Conservation (phyloP, 371 early-diverging fungal species). For the Circinella umbellata region DNA sequence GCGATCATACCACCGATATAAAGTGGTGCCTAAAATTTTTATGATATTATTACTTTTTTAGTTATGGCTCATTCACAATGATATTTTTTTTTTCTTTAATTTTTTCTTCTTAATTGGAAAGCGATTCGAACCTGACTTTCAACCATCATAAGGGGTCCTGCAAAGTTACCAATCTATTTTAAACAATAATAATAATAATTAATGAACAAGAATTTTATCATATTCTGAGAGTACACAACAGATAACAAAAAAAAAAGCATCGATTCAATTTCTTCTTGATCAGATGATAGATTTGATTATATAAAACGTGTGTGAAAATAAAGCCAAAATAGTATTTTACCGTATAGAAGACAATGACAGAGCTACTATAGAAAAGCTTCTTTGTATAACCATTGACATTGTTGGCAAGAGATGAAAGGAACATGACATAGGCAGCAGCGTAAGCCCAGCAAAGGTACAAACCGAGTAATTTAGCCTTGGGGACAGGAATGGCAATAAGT, state of each 20-base stretch:
- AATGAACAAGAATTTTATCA: too few species aligned
- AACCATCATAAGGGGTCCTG: slow-evolving; percentile 36
- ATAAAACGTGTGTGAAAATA: neutral
- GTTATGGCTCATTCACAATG: too few species aligned
- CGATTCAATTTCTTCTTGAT: neutral
- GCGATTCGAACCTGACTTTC: slow-evolving; percentile 4
- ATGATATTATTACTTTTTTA: too few species aligned
- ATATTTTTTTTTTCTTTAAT: too few species aligned
- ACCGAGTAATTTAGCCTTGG: slow-evolving; percentile 33
- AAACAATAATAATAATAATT: neutral
- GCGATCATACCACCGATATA: slow-evolving; percentile 44
- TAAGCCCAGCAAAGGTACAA: slow-evolving; percentile 35
- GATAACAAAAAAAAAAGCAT: neutral
- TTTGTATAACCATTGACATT: slow-evolving; percentile 42
- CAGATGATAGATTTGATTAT: neutral
- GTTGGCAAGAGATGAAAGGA: slow-evolving; percentile 33
- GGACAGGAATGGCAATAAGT: slow-evolving; percentile 27
- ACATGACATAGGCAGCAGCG: slow-evolving; percentile 27
- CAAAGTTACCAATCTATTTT: slow-evolving; percentile 28
- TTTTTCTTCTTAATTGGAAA: too few species aligned
- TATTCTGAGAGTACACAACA: neutral
- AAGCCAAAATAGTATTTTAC: neutral
- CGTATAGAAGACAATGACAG: slow-evolving; percentile 33
- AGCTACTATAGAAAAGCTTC: slow-evolving; percentile 32
- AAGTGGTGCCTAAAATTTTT: slow-evolving; percentile 15